Conservation (phyloP, 2,329 filamentous ascomycete species). For the Metarhizium guizhouense region DNA sequence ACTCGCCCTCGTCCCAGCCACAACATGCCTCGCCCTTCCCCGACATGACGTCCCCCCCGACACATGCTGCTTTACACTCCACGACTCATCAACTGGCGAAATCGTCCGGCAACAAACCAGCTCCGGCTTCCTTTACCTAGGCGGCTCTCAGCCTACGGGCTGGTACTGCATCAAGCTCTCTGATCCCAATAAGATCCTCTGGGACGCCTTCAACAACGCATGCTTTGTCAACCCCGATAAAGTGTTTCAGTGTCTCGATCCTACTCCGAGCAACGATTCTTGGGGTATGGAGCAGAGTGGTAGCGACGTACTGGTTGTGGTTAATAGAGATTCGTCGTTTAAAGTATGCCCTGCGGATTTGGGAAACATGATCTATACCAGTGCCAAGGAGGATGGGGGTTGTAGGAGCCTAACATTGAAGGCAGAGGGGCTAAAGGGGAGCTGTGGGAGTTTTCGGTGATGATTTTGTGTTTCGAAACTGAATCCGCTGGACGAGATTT, state of each 20-base stretch:
- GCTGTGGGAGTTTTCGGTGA: conserved; percentile 10
- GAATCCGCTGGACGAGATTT: neutral
- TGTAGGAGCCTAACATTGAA: conserved; percentile 17
- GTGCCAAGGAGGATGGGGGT: conserved; percentile 7
- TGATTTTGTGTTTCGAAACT: neutral
- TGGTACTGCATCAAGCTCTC: conserved; percentile 23
- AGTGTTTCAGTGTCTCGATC: conserved; percentile 23
- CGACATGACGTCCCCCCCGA: conserved; percentile 11
- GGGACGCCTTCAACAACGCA: conserved; percentile 20
- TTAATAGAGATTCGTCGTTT: conserved; percentile 16
- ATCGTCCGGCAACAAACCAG: conserved; percentile 17
- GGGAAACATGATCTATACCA: conserved; percentile 17
- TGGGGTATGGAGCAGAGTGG: conserved; percentile 17
- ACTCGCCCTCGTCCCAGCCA: conserved; percentile 12
- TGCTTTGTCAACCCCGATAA: conserved; percentile 20
- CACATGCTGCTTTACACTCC: conserved; percentile 23
- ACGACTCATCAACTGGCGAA: conserved; percentile 14
- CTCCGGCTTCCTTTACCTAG: conserved; percentile 19
- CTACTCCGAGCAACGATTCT: conserved; percentile 18
- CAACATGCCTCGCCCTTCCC: conserved; percentile 12
- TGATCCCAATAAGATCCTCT: conserved; percentile 15
- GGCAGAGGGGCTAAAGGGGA: conserved; percentile 17
- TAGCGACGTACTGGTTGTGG: conserved; percentile 13
- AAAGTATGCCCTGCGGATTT: conserved; percentile 16
- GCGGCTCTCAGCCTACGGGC: conserved; percentile 13